Evolutionary conservation across 1,139 yeast genomes (phyloP), one percentile per base, ranked within the genome.

Genomic region (Taiozyma sp.): DNA sequence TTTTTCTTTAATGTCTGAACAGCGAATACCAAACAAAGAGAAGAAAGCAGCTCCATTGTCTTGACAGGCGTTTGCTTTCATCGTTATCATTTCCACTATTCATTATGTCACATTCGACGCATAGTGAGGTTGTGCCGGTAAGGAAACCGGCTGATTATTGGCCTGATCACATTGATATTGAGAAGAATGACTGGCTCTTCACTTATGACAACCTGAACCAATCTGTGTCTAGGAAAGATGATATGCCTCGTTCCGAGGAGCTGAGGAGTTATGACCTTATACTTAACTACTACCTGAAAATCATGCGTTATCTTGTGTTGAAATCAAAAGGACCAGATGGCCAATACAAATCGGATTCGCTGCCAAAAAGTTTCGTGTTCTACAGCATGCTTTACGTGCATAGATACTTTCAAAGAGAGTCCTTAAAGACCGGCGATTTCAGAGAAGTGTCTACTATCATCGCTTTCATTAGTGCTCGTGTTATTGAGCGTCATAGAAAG

Each of bases 161-260:
- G 74, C 57, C 57, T 67, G 66, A 29, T 71, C 47, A 43, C 29
- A 56, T 59, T 22, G 57, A 52, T 4, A 44, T 54, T 14, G 72
- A 55, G 65, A 65, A 54, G 65, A 74, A 59, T 42, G 52, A 54
- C 28, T 60, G 63, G 63, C 34, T 57, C 10, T 60, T 59, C 48
- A 43, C 58, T 2, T 24, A 19, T 16, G 53, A 53, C 8, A 51
- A 57, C n/a, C 41, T 59, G 16, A 32, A 45, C 12, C 34, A 48
- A 23, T 53, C 57, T 2, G 54, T 53, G 10, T 51, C 59, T 8
- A 43, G 52, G 24, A 29, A 47, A 13, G 46, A 46, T n/a, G 51
- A 49, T 2, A 36, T 51, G 12, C 13, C 24, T 22, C 47, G 48
- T 19, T 38, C 27, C 1, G 49, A 44, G 8, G 55, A 51, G 16